Evolutionary conservation across 345 rosid species (phyloP), one percentile per base, ranked within the genome.

Genomic region (Rubroshorea leprosula): DNA sequence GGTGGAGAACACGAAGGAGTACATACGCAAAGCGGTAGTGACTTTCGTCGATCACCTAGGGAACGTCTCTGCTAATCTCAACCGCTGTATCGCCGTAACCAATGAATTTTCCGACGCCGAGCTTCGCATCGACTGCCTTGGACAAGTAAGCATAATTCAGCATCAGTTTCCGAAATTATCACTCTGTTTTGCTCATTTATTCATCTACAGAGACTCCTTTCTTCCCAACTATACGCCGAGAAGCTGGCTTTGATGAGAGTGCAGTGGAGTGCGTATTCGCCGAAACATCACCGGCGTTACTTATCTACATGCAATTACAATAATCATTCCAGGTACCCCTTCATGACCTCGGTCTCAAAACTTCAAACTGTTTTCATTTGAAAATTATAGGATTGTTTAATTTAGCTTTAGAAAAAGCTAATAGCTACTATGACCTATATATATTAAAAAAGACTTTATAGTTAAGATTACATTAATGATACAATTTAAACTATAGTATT

Each of bases 1-100:
- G 55, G 61, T 81, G 62, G 90, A 83, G n/a, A 76, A 62, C 76
- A 83, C 90, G 24, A 83, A 78, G 55, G 84, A 83, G 51, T 86
- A 86, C 73, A 35, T 83, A 53, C 72, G 85, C 74, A 72, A 60
- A 61, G 87, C 89, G 13, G 53, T 81, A 45, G 85, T 86, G 13
- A 71, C 89, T 2, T 67, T 83, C 18, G 85, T 86, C 55, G 89
- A 86, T 71, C 94, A 81, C 66, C 71, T 86, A 22, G 89, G 94
- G 39, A 75, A 60, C 18, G 85, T 86, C 57, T 79, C 89, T 0
- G 49, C 85, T 17, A 81, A 79, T 57, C 78, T 86, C 11, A 66
- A 81, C 46, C 44, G 20, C 51, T 43, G 21, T 60, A 59, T 81
- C 56, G 66, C 79, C 11, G 45, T 68, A 26, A 52, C 74, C 3